Percentiles rank a stretch among this genome's conserved stretches.
Conservation (phyloP, 1,139 yeast species). For the Geotrichum carabidarum region DNA sequence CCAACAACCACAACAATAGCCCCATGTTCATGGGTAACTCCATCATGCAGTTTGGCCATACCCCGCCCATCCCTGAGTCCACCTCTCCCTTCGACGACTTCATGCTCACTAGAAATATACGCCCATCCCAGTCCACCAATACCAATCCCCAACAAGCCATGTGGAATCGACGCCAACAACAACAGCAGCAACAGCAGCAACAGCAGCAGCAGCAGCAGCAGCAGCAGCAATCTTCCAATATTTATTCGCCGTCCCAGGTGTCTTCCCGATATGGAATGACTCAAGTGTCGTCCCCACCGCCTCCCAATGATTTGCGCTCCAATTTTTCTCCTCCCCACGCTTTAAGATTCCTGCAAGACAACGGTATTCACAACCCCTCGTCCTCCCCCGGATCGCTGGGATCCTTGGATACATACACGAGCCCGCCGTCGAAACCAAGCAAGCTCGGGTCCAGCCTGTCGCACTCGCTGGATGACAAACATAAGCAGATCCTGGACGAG, state of each 20-base stretch:
- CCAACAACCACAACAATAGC: constrained; percentile 1
- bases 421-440: constrained; percentile 16
- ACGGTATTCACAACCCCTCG: constrained; percentile 15
- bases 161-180: constrained; percentile 8
- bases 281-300: constrained; percentile 14
- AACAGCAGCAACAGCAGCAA: constrained; percentile 7
- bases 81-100: constrained; percentile 35
- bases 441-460: constrained; percentile 4
- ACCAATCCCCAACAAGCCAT: constrained; percentile 19
- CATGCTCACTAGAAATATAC: constrained; percentile 20
- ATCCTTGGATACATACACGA: constrained; percentile 11
- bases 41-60: constrained; percentile 21
- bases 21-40: not conserved
- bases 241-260: constrained; percentile 3
- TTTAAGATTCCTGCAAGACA: constrained; percentile 18
- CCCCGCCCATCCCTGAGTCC: constrained; percentile 32
- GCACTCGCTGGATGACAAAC: constrained; percentile 13
- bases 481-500: constrained; percentile 26
- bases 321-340: constrained; percentile 20
- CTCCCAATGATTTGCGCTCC: constrained; percentile 14
- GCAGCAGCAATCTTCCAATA: not conserved
- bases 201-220: constrained; percentile 9
- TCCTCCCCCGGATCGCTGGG: constrained; percentile 24
- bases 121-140: constrained; percentile 2
- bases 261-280: constrained; percentile 18